phyloP scores from a whole-genome alignment of 257 asterid species.

The Orobanche coerulescens region DNA sequence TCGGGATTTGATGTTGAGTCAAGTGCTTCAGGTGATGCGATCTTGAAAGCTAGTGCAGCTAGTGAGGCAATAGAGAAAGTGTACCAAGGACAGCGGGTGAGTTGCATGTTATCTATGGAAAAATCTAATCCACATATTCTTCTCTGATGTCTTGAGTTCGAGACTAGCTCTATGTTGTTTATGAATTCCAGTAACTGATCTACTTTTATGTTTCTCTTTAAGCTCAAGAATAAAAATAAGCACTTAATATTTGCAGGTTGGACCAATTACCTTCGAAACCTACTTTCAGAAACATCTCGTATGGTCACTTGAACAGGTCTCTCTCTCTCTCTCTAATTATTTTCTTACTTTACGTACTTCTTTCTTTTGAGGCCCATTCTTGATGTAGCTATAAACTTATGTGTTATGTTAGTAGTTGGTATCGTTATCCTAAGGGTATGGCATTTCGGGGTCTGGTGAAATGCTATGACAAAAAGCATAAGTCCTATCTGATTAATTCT shows the following conservation, averaged over 20 bases:
- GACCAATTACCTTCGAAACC: constrained; percentile 69
- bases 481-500: constrained; percentile 3
- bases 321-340: background rate
- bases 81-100: constrained; percentile 58
- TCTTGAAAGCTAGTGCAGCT: constrained; percentile 97
- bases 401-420: background rate
- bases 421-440: background rate
- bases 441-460: background rate
- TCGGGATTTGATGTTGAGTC: constrained; percentile 80
- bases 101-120: constrained; percentile 9
- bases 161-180: background rate
- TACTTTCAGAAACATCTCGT: constrained; percentile 71
- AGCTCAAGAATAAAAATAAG: constrained; percentile 6
- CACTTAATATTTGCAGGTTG: constrained; percentile 56
- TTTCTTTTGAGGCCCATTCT: background rate
- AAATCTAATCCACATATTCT: background rate
- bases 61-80: constrained; percentile 95
- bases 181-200: too few relatives aligned
- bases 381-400: background rate
- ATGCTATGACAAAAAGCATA: background rate
- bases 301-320: constrained; percentile 91
- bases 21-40: constrained; percentile 91
- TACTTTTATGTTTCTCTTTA: background rate
- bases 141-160: background rate
- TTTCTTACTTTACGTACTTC: background rate